Evolutionary conservation across 2,329 filamentous ascomycete genomes (phyloP), one percentile per base, ranked within the genome.

Genomic region (Fusarium incarnatum): DNA sequence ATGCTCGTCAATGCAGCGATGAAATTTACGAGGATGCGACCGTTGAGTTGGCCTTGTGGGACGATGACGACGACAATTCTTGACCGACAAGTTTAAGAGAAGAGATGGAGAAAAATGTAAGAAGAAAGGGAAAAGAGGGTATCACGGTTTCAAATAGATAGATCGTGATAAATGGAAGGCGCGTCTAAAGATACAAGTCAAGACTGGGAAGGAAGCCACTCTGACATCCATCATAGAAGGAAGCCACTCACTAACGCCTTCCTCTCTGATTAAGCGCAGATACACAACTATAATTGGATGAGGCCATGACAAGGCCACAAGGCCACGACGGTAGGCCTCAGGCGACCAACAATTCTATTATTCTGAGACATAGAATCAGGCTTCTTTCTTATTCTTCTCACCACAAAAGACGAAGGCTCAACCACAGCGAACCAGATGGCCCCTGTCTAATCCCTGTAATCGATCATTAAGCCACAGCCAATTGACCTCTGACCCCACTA

Each of bases 261-360:
- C 16, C 20, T 27, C n/a, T 41, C n/a, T 44, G 42, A 59, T 34
- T 42, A 55, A 52, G 42, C 48, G 49, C 23, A 42, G 41, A 53
- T 22, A 49, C 18, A 23, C 25, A 55, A 28, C 27, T 48, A 48
- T 58, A 48, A 44, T 57, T 46, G 45, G 32, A 56, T 55, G 61
- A 66, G 56, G 32, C 42, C 52, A 37, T 34, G 23, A 45, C 40
- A 64, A 67, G 61, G 54, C 68, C 63, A 70, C 57, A 60, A 54
- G 70, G 64, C 49, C 53, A 45, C 48, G 23, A 47, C 62, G 46
- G 62, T 67, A 72, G 68, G 71, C 66, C 59, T 61, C 34, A 65
- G 61, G 41, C 60, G 62, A 41, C 60, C 41, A 59, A 58, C 37
- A 20, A 20, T 37, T 20, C n/a, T 52, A 40, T 53, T 56, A 41